phyloP scores from a whole-genome alignment of 768 basidiomycete genomes.

The Hypholoma fasciculare region DNA sequence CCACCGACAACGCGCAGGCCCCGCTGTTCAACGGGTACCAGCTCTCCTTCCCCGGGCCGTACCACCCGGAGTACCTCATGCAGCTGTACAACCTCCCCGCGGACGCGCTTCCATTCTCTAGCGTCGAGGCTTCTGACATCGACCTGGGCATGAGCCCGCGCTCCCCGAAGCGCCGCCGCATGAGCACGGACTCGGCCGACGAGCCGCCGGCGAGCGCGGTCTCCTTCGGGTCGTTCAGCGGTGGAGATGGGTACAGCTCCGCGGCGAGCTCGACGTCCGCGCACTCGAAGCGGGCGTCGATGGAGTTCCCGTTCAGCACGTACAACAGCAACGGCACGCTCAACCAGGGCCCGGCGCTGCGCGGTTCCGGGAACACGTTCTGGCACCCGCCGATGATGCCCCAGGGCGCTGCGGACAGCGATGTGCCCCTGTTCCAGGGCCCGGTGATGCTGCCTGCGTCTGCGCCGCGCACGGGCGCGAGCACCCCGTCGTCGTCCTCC shows the following conservation, averaged over 20 bases:
- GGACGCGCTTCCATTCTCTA: conserved; percentile 56
- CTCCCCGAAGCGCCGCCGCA: conserved; percentile 65
- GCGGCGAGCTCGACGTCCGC: conserved; percentile 45
- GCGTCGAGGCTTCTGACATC: conserved; percentile 44
- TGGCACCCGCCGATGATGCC: conserved; percentile 82
- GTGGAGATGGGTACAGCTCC: conserved; percentile 55
- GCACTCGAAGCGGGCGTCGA: conserved; percentile 61
- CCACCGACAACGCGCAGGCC: conserved; percentile 18
- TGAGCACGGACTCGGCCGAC: conserved; percentile 60
- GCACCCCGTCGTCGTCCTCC: conserved; percentile 1
- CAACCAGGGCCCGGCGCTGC: conserved; percentile 45
- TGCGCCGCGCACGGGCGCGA: background rate
- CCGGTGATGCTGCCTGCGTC: background rate
- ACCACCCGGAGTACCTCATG: conserved; percentile 69
- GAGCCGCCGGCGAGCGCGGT: conserved; percentile 64
- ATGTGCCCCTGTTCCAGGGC: conserved; percentile 55
- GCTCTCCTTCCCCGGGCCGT: conserved; percentile 64
- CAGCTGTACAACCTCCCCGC: conserved; percentile 47
- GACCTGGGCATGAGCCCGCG: conserved; percentile 46
- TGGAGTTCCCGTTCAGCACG: conserved; percentile 65
- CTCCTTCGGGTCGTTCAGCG: conserved; percentile 58
- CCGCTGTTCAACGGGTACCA: conserved; percentile 35
- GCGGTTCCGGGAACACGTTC: conserved; percentile 62
- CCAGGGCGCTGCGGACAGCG: conserved; percentile 42
- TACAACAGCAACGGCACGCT: conserved; percentile 42